phyloP scores from a whole-genome alignment of 352 stramenopile genomes.

The Globisporangium heterothallicum region DNA sequence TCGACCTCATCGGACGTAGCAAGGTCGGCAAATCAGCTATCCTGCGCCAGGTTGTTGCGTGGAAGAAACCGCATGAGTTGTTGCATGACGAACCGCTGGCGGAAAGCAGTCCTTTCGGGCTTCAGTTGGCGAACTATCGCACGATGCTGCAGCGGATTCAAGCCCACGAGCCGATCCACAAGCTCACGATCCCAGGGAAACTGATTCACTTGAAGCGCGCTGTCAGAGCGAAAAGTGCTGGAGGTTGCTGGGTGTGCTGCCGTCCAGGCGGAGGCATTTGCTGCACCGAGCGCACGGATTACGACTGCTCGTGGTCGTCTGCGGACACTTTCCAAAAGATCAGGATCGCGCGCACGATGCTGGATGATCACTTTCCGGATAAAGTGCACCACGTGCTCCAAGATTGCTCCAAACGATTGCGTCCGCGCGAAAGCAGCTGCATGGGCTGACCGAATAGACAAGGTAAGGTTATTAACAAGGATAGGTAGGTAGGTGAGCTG shows the following conservation, averaged over 20 bases:
- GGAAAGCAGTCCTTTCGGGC: conserved; percentile 36
- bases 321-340: conserved; percentile 65
- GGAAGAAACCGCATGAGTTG: conserved; percentile 73
- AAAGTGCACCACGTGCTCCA: conserved; percentile 85
- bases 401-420: conserved; percentile 61
- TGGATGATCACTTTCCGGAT: conserved; percentile 86
- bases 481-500: not conserved
- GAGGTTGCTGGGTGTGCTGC: conserved; percentile 81
- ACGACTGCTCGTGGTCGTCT: conserved; percentile 67
- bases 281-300: conserved; percentile 80
- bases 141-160: conserved; percentile 85
- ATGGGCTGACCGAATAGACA: conserved; percentile 13
- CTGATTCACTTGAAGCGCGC: conserved; percentile 74
- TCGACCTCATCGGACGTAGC: conserved; percentile 79
- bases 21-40: conserved; percentile 84
- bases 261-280: conserved; percentile 69
- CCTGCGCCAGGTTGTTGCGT: conserved; percentile 70
- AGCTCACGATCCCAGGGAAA: conserved; percentile 70
- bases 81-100: conserved; percentile 36
- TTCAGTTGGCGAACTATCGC: conserved; percentile 71
- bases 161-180: conserved; percentile 69
- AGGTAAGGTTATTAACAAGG: conserved; percentile 5
- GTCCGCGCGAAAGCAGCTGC: conserved; percentile 22
- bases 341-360: conserved; percentile 77
- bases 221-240: conserved; percentile 19